Conservation (phyloP, 2,329 filamentous ascomycete genomes). For the Cercospora beticola region DNA sequence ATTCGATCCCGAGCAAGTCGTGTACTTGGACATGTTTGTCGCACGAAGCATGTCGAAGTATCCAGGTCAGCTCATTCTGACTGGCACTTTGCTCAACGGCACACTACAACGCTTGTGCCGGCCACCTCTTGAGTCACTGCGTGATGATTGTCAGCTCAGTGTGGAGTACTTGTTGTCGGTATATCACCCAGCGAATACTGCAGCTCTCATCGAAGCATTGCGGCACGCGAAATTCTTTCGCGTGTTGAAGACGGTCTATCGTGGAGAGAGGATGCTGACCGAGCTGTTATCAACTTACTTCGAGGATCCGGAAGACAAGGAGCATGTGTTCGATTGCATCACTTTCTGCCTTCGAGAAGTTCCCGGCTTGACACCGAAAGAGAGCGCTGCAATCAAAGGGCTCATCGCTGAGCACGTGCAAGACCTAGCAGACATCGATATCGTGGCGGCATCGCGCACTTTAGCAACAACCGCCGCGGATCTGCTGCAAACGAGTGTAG, state of each 20-base stretch:
- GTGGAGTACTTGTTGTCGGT: slow-evolving; percentile 91
- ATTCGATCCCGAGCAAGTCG: slow-evolving; percentile 77
- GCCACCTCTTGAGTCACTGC: slow-evolving; percentile 75
- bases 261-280: slow-evolving; percentile 73
- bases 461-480: slow-evolving; percentile 62
- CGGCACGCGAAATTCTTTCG: slow-evolving; percentile 81
- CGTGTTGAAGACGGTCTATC: slow-evolving; percentile 87
- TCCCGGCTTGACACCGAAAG: slow-evolving; percentile 64
- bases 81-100: slow-evolving; percentile 78
- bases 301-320: slow-evolving; percentile 75
- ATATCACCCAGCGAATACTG: slow-evolving; percentile 83
- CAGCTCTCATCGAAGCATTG: slow-evolving; percentile 73
- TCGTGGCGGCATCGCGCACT: slow-evolving; percentile 63
- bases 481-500: slow-evolving; percentile 65
- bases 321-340: slow-evolving; percentile 76
- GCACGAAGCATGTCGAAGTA: slow-evolving; percentile 95
- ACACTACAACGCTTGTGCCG: slow-evolving; percentile 80
- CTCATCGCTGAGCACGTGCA: slow-evolving; percentile 65
- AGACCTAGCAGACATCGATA: slow-evolving; percentile 67
- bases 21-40: slow-evolving; percentile 98
- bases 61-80: slow-evolving; percentile 88
- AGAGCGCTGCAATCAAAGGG: slow-evolving; percentile 67
- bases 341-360: slow-evolving; percentile 68
- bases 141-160: slow-evolving; percentile 94
- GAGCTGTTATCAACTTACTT: slow-evolving; percentile 79